Percentiles rank a stretch among this genome's conserved stretches.
These are phyloP conservation scores for Psilocybe azurescens DNA, from an alignment of 768 basidiomycete species.

Conservation along the genomic window DNA sequence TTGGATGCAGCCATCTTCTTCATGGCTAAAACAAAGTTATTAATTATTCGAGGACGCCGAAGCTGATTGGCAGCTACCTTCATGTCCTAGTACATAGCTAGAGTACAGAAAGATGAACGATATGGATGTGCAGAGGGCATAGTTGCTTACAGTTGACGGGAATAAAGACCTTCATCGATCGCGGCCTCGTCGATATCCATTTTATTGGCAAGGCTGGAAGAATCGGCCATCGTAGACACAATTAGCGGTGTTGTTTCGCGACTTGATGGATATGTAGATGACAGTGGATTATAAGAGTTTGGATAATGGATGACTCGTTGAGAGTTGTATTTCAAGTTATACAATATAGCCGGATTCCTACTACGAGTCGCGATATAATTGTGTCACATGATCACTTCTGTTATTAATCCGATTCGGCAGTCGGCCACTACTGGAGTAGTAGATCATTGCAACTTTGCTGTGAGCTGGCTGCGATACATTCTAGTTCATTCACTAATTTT, in stretches of 20 bases:
- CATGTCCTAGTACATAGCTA: conserved; percentile 94
- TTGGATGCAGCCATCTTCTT: conserved; percentile 98
- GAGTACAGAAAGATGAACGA: conserved; percentile 1
- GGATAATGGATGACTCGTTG: not conserved
- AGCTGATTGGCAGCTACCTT: conserved; percentile 59
- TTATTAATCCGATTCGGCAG: conserved; percentile 21
- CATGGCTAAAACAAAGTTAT: conserved; percentile 74
- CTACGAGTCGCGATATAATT: conserved; percentile 23
- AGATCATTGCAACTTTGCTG: no score
- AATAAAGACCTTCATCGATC: conserved; percentile 94
- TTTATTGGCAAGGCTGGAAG: conserved; percentile 45
- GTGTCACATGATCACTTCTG: conserved; percentile 22
- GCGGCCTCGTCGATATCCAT: conserved; percentile 90
- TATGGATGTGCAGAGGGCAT: conserved; percentile 3
- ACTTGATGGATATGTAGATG: conserved; percentile 1
- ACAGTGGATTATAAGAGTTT: conserved; percentile 4
- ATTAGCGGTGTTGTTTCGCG: not conserved
- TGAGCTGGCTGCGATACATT: not conserved
- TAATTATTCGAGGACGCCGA: not conserved
- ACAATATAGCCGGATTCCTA: not conserved
- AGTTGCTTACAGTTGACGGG: conserved; percentile 82
- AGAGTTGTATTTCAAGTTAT: conserved; percentile 17
- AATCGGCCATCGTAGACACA: conserved; percentile 39
- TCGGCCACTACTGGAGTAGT: not conserved
- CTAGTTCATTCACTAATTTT: not conserved